Base-by-base conservation (phyloP, 169 alveolate species). In the Plasmodium gonderi region DNA sequence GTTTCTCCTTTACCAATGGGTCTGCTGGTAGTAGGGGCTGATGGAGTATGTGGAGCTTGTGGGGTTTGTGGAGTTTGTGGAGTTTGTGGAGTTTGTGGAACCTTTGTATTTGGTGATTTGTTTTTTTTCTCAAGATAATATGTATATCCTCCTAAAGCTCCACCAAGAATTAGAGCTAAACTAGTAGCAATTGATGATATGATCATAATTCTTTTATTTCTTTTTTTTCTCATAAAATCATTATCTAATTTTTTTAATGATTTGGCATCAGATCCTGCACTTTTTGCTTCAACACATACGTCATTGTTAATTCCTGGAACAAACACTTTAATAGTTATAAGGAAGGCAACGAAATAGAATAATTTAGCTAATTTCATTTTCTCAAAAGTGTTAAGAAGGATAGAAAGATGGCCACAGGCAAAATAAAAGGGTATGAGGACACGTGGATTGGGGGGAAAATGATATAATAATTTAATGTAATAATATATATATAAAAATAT, bases 261-360 rank as follows among this genome's bases (percentile, higher is more conserved):
- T 17, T 47, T 78, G 47, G 69, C 8, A 38, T 47, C 54, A 47
- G 74, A 12, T 3, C 12, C 14, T 3, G 23, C 75, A 8, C 11
- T 78, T 36, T 78, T 78, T 49, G 76, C 80, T 14, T 74, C 36
- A 38, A 74, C 89, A 1, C 4, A 38, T 4, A 33, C 72, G 14
- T 78, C 49, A 29, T 54, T 54, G 69, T 44, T 78, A 2, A 78
- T 6, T 78, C 87, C 87, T 45, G 75, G 89, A 14, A 78, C 89
- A 26, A 78, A 78, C 0, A 78, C 75, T 40, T 78, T 78, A 12
- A 78, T 78, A 38, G 75, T 23, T 14, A 78, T 29, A 20, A 78
- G 89, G 75, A 78, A 45, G 75, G 89, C 89, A 38, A 78, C 40
- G 74, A 78, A 23, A 20, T 78, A 78, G 38, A 78, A 78, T 47